Base-by-base conservation (phyloP, 1,284 basidiomycete genomes). In the Boletellus dicymbophilus region DNA sequence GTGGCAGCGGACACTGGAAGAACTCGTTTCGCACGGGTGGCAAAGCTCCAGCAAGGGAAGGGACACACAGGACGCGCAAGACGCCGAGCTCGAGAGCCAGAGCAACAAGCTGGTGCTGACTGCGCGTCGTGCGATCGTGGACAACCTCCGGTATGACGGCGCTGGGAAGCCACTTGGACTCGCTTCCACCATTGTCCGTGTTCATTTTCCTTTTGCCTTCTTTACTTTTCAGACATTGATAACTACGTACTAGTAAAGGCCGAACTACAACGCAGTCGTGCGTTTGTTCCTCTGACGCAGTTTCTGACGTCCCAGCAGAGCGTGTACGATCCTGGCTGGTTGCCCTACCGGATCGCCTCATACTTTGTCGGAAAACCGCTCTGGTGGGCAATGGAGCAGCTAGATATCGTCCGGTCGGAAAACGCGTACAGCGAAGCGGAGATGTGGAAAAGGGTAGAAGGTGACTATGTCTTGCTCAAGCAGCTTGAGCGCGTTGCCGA, bases 311-410 rank as follows among this genome's bases (percentile, higher is more conserved):
- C 83, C 1, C 69, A 75, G 18, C 70, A 77, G 36, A 88, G 90
- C 0, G 77, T 94, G 51, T 84, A 89, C 55, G 79, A 87, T 49
- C 71, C 84, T 0, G 80, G 84, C 4, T 89, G 80, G 72, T 67
- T 91, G 10, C 84, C 88, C 2, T 78, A 74, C 38, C 81, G 85
- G 13, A 75, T 93, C 41, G 86, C 82, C 1, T 79, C 85, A 4
- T 85, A 81, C 46, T 73, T 93, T 12, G 75, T 94, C 5, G 90
- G 84, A 16, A 85, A 82, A 61, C 91, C 93, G 1, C 72, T 95
- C 1, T 93, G 88, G 85, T 95, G 91, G 90, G 85, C 85, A 3
- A 76, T 95, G 30, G 81, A 88, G 45, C 90, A 91, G 56, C 71
- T 91, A 30, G 89, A 84, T 27, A 73, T 94, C 1, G 82, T 88